Evolutionary conservation across 2,329 filamentous ascomycete species (phyloP).

Genomic region (Didymellaceae sp.): DNA sequence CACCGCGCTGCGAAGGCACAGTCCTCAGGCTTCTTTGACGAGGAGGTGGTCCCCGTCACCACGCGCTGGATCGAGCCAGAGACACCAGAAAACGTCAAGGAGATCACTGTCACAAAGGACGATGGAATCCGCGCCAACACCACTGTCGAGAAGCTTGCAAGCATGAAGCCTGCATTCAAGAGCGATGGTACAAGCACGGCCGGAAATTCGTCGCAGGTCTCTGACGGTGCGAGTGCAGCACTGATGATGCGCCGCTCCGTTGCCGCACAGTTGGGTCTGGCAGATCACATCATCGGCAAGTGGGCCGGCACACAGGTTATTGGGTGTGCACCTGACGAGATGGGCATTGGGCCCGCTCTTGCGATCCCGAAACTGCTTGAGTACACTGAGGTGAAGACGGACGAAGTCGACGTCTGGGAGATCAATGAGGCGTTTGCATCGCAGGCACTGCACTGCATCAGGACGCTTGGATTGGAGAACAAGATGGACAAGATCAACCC

Average conservation of each 20-base stretch:
- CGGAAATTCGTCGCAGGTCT: conserved; percentile 84
- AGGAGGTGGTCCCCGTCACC: conserved; percentile 80
- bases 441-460: conserved; percentile 72
- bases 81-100: conserved; percentile 55
- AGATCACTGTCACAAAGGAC: conserved; percentile 74
- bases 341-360: conserved; percentile 88
- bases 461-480: conserved; percentile 71
- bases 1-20: conserved; percentile 74
- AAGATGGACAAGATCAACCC: conserved; percentile 81
- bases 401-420: conserved; percentile 86
- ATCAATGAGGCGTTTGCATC: conserved; percentile 83
- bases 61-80: conserved; percentile 73
- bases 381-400: conserved; percentile 68
- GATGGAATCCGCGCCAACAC: conserved; percentile 79
- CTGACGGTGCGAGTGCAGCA: conserved; percentile 83
- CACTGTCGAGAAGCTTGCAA: conserved; percentile 72
- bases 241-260: conserved; percentile 86
- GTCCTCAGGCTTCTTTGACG: conserved; percentile 71
- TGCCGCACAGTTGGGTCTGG: conserved; percentile 74
- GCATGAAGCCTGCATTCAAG: conserved; percentile 86
- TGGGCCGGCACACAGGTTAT: conserved; percentile 79
- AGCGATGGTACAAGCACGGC: conserved; percentile 78
- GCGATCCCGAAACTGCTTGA: conserved; percentile 84
- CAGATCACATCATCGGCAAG: conserved; percentile 75
- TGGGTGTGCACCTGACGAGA: conserved; percentile 87